Conservation (phyloP, 2,329 filamentous ascomycete genomes). For the Chlorencoelia australis region DNA sequence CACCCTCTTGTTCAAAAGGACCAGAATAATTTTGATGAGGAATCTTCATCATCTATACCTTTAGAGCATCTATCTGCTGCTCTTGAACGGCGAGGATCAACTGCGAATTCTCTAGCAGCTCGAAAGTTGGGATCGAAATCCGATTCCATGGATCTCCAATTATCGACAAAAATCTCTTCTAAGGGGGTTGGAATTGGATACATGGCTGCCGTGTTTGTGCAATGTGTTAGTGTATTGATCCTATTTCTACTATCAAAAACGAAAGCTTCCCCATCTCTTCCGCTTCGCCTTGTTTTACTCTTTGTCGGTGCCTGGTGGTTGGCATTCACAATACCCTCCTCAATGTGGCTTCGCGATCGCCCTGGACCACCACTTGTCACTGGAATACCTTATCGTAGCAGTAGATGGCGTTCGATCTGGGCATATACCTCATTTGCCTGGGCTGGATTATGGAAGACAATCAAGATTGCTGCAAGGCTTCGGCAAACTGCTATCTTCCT, state of each 20-base stretch:
- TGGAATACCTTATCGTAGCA: constrained; percentile 3
- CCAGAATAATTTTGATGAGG: background rate
- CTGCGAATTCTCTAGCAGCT: background rate
- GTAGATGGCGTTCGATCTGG: constrained; percentile 40
- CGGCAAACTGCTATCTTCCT: constrained; percentile 71
- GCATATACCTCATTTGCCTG: constrained; percentile 76
- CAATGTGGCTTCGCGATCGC: constrained; percentile 76
- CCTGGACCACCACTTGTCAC: constrained; percentile 70
- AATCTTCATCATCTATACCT: constrained; percentile 7
- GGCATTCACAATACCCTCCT: constrained; percentile 77
- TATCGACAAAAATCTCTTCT: constrained; percentile 84
- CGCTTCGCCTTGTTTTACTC: constrained; percentile 78
- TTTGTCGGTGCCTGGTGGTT: constrained; percentile 90
- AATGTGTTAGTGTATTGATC: constrained; percentile 69
- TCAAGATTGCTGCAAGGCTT: constrained; percentile 62
- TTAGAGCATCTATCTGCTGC: constrained; percentile 11
- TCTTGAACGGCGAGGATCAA: constrained; percentile 1
- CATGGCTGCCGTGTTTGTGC: constrained; percentile 71
- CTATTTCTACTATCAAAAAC: constrained; percentile 42
- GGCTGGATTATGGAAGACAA: constrained; percentile 73
- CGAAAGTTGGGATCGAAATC: constrained; percentile 19
- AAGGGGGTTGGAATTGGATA: constrained; percentile 93
- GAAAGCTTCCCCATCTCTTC: constrained; percentile 53
- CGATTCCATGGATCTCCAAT: constrained; percentile 56
- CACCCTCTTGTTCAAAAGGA: constrained; percentile 42